Evolutionary conservation across 208 protist genomes (phyloP), one percentile per base, ranked within the genome.

Genomic region (Tritrichomonas musculus): DNA sequence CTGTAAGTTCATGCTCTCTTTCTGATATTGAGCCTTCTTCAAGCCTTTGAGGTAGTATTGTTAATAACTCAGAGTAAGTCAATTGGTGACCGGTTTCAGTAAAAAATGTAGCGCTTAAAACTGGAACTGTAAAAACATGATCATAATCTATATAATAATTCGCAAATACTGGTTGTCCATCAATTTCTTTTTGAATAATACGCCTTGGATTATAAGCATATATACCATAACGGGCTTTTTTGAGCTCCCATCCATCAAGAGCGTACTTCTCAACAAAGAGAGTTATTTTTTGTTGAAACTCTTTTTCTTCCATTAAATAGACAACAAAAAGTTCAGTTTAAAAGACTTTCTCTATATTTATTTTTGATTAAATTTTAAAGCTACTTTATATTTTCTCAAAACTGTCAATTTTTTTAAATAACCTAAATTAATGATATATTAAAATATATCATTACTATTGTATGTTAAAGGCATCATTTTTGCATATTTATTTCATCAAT

Each of bases 141-240:
- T 88, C 77, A 53, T 57, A 44, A 57, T 57, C n/a, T 33, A 88
- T 88, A 47, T 55, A 88, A 88, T 88, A 88, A 39, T 44, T 88
- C 0, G 30, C 77, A 88, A 88, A 88, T 39, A 88, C 17, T 13
- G 13, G 44, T 57, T 57, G 8, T 39, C 57, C 77, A 88, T 88
- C 44, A 39, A 60, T 57, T 39, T 57, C 47, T 39, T 17, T 49
- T 39, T 25, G 17, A 39, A 57, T 1, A 57, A 57, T 11, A 57
- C 47, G 22, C 36, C 77, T 88, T 57, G 25, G 14, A 88, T 88
- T 88, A 20, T 20, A n/a, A 20, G 77, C 77, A 57, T 60, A 88
- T 33, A 22, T 0, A 33, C 44, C 25, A 11, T 49, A 20, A 41
- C 57, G 0, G 14, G 17, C 25, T 5, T 88, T 49, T 88, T 88